Evolutionary conservation across 306 rosid species (phyloP).

Genomic region (Vicia sativa): DNA sequence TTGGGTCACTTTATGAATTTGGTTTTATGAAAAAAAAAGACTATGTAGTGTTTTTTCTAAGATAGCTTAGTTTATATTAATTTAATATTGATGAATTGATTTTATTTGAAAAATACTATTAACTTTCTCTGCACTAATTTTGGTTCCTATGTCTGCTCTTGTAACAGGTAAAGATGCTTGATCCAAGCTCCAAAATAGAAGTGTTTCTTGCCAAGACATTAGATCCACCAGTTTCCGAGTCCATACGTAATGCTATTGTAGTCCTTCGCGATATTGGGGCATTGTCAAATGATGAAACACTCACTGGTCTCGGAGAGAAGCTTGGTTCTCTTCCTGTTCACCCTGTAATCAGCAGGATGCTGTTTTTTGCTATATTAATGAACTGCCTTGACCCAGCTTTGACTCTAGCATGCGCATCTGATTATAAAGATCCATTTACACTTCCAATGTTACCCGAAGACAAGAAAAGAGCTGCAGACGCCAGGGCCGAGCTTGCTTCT

Average conservation of each 20-base stretch:
- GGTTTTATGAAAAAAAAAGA: no score
- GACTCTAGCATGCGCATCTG: slow-evolving; percentile 90
- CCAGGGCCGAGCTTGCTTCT: slow-evolving; percentile 69
- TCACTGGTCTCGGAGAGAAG: slow-evolving; percentile 85
- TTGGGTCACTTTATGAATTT: no score
- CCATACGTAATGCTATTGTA: slow-evolving; percentile 69
- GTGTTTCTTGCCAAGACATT: slow-evolving; percentile 74
- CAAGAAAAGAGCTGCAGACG: slow-evolving; percentile 62
- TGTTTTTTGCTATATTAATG: slow-evolving; percentile 82
- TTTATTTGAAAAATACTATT: slow-evolving; percentile 1
- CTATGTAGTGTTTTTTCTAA: no score
- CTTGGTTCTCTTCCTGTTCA: slow-evolving; percentile 93
- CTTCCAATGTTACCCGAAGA: slow-evolving; percentile 72
- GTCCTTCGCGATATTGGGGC: slow-evolving; percentile 97
- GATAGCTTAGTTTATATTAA: no score
- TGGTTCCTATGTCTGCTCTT: slow-evolving; percentile 1
- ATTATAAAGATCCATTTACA: slow-evolving; percentile 80
- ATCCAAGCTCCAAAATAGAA: slow-evolving; percentile 71
- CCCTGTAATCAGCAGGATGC: slow-evolving; percentile 90
- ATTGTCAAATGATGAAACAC: slow-evolving; percentile 68
- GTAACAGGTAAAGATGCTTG: slow-evolving; percentile 83
- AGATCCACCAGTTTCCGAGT: slow-evolving; percentile 87
- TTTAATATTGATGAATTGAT: slow-evolving; percentile 13
- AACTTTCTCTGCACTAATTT: slow-evolving; percentile 19
- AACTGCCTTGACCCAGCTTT: slow-evolving; percentile 96